phyloP scores from a whole-genome alignment of 2,329 filamentous ascomycete genomes.

The Ophiostoma ips region DNA sequence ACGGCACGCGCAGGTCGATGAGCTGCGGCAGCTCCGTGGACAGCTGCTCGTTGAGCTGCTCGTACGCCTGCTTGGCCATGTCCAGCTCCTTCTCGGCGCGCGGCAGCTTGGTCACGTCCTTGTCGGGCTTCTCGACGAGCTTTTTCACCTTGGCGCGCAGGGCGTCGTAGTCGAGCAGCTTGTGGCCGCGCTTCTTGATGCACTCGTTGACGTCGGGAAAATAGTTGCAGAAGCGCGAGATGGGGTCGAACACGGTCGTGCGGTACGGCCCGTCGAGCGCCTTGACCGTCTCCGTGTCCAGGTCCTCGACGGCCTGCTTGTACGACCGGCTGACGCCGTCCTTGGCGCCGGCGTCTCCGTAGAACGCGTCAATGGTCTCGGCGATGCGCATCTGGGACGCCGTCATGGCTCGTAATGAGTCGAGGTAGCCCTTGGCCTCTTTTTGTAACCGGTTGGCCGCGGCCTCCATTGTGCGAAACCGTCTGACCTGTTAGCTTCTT shows the following conservation, averaged over 20 bases:
- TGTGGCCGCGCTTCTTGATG: slow-evolving; percentile 98
- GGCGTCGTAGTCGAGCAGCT: slow-evolving; percentile 94
- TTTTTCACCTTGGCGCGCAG: slow-evolving; percentile 94
- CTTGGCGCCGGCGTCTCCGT: slow-evolving; percentile 85
- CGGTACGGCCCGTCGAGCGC: slow-evolving; percentile 91
- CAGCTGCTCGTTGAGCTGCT: slow-evolving; percentile 93
- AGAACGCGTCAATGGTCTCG: slow-evolving; percentile 98
- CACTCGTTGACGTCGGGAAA: slow-evolving; percentile 99
- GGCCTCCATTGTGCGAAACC: slow-evolving; percentile 94
- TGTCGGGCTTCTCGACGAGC: slow-evolving; percentile 95
- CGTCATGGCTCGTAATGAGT: slow-evolving; percentile 96
- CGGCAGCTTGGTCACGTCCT: slow-evolving; percentile 91
- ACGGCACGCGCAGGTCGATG: slow-evolving; percentile 92
- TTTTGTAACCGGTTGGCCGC: slow-evolving; percentile 87
- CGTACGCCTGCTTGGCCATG: slow-evolving; percentile 84
- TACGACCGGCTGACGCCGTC: slow-evolving; percentile 95
- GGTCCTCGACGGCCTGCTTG: slow-evolving; percentile 94
- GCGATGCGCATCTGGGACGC: slow-evolving; percentile 98
- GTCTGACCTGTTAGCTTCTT: slow-evolving; percentile 34
- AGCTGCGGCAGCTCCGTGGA: slow-evolving; percentile 86
- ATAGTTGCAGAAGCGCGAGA: slow-evolving; percentile 91
- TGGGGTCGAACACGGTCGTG: slow-evolving; percentile 90
- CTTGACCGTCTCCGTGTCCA: slow-evolving; percentile 97
- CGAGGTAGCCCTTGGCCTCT: slow-evolving; percentile 94
- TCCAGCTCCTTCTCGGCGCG: slow-evolving; percentile 93